Evolutionary conservation across 805 yeast species (phyloP), one percentile per base, ranked within the genome.

Genomic region (Brettanomyces naardenensis): DNA sequence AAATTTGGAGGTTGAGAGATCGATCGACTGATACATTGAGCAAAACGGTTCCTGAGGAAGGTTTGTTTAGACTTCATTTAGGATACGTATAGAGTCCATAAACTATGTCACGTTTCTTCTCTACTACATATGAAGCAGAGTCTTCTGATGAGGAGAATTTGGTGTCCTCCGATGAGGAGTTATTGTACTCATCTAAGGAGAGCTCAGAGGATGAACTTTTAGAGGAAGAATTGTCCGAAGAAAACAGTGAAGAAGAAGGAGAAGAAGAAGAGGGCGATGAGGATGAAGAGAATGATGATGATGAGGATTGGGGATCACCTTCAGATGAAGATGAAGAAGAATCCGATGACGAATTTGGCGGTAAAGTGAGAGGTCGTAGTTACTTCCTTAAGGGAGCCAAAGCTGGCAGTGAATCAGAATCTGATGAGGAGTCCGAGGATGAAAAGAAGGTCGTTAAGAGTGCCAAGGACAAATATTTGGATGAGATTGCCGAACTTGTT

Each of bases 31-130:
- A n/a, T n/a, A n/a, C n/a, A n/a, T n/a, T n/a, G n/a, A n/a, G n/a
- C n/a, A n/a, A n/a, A n/a, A n/a, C n/a, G n/a, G n/a, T n/a, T n/a
- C n/a, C n/a, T n/a, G n/a, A n/a, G n/a, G n/a, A n/a, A n/a, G n/a
- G n/a, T n/a, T n/a, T n/a, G n/a, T n/a, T n/a, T n/a, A n/a, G n/a
- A n/a, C n/a, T n/a, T n/a, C n/a, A n/a, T n/a, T n/a, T n/a, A n/a
- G n/a, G n/a, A n/a, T n/a, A n/a, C n/a, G n/a, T n/a, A n/a, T n/a
- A n/a, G n/a, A n/a, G n/a, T n/a, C n/a, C n/a, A n/a, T n/a, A n/a
- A n/a, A n/a, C n/a, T 11, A 88, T 88, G 95, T 87, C 97, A 52
- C 84, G 95, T 67, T 90, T 92, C 75, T 92, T 92, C 69, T 78
- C 78, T 39, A 64, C 77, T 20, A 66, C 64, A 55, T 66, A 71